A percentile compares a stretch with the other conserved stretches of the same genome.
phyloP scores from a whole-genome alignment of 495 filamentous ascomycete genomes.

The Penicillium manginii region DNA sequence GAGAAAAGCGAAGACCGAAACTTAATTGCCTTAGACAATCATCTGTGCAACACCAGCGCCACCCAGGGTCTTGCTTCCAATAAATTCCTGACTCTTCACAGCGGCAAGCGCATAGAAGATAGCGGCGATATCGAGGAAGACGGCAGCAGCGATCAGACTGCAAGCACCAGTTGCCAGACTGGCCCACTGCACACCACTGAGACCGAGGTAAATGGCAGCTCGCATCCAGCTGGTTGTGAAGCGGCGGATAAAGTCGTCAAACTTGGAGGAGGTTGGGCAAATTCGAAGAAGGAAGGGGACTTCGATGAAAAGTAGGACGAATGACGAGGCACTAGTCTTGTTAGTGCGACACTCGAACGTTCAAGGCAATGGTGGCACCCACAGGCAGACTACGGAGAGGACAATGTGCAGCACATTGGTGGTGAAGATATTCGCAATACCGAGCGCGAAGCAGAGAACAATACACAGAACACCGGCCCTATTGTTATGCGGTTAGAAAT shows the following conservation, averaged over 20 bases:
- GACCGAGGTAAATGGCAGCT: constrained; percentile 81
- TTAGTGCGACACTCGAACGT: constrained; percentile 14
- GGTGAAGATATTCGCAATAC: constrained; percentile 88
- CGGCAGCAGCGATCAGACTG: constrained; percentile 82
- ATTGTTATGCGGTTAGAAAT: constrained; percentile 18
- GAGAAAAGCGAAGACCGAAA: constrained; percentile 9
- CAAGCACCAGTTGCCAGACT: constrained; percentile 63
- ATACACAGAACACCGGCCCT: constrained; percentile 96
- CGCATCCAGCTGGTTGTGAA: constrained; percentile 98
- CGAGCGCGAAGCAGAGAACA: constrained; percentile 91
- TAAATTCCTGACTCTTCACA: constrained; percentile 89
- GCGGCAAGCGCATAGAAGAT: constrained; percentile 84
- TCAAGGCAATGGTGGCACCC: constrained; percentile 40
- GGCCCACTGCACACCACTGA: constrained; percentile 83
- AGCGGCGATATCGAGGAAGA: constrained; percentile 76
- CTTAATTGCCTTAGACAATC: constrained; percentile 71
- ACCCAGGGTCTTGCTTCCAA: constrained; percentile 95
- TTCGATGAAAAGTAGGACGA: constrained; percentile 95
- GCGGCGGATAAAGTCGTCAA: constrained; percentile 87
- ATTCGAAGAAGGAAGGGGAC: constrained; percentile 95
- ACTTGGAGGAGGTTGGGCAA: constrained; percentile 89
- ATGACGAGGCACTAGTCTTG: constrained; percentile 65
- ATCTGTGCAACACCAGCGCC: constrained; percentile 95
- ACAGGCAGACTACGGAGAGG: constrained; percentile 87
- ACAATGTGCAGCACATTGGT: constrained; percentile 67